phyloP scores from a whole-genome alignment of 805 yeast species.

The Candida glaebosa region DNA sequence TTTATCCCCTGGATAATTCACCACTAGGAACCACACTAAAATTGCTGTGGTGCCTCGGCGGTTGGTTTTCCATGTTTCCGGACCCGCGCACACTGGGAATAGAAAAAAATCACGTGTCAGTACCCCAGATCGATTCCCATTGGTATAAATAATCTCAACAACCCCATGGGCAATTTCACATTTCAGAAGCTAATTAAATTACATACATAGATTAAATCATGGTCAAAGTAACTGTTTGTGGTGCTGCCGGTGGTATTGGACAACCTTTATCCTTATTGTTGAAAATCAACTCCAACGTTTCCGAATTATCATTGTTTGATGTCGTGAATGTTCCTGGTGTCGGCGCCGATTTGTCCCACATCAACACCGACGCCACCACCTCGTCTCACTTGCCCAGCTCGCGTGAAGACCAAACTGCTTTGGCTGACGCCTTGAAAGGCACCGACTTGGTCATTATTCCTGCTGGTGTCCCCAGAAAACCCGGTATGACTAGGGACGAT shows the following conservation, averaged over 20 bases:
- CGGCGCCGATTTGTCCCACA: slow-evolving; percentile 83
- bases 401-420: slow-evolving; percentile 44
- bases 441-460: slow-evolving; percentile 58
- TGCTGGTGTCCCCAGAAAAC: slow-evolving; percentile 91
- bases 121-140: too few species aligned
- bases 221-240: slow-evolving; percentile 78
- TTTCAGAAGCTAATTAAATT: not conserved
- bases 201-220: slow-evolving; percentile 15
- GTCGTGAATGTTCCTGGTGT: slow-evolving; percentile 85
- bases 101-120: too few species aligned
- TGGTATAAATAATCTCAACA: not conserved
- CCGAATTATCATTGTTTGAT: slow-evolving; percentile 75
- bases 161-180: not conserved
- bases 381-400: slow-evolving; percentile 59
- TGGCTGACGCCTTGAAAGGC: slow-evolving; percentile 42
- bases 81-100: too few species aligned
- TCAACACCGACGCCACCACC: slow-evolving; percentile 63
- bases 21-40: too few species aligned
- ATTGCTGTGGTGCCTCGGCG: too few species aligned
- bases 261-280: slow-evolving; percentile 84
- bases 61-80: too few species aligned
- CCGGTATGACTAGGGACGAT: slow-evolving; percentile 93
- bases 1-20: too few species aligned
- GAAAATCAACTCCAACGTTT: slow-evolving; percentile 61
- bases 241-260: slow-evolving; percentile 95